Evolutionary conservation across 2,329 filamentous ascomycete genomes (phyloP).

Genomic region (Xylariaceae sp.): DNA sequence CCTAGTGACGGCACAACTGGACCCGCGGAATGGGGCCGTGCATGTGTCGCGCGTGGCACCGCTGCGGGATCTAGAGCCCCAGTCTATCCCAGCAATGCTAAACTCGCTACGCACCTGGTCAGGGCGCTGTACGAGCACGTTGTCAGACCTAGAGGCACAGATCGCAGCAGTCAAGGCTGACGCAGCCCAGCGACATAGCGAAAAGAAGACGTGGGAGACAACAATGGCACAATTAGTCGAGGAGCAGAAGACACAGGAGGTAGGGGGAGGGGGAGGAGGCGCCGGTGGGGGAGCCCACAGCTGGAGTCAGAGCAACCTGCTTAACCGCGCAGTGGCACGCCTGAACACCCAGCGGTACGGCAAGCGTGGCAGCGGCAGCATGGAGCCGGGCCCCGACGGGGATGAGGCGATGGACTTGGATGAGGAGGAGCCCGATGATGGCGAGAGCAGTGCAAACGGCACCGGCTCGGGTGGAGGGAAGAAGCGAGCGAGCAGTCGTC

Average conservation of each 20-base stretch:
- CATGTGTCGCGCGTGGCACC: slow-evolving; percentile 80
- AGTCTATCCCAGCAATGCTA: slow-evolving; percentile 70
- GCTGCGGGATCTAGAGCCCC: slow-evolving; percentile 80
- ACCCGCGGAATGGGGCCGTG: slow-evolving; percentile 74
- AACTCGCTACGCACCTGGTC: slow-evolving; percentile 74
- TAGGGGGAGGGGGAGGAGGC: no score
- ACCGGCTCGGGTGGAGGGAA: slow-evolving; percentile 45
- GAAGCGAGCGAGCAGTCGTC: slow-evolving; percentile 52
- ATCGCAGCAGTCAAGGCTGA: slow-evolving; percentile 66
- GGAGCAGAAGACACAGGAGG: slow-evolving; percentile 24
- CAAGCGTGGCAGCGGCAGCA: slow-evolving; percentile 39
- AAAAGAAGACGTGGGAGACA: slow-evolving; percentile 51
- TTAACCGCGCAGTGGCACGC: slow-evolving; percentile 30
- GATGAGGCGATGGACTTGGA: slow-evolving; percentile 61
- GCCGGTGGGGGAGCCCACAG: slow-evolving; percentile 25
- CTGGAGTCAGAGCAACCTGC: slow-evolving; percentile 30
- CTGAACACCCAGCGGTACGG: slow-evolving; percentile 33
- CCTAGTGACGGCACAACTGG: slow-evolving; percentile 79
- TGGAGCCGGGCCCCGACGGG: slow-evolving; percentile 41
- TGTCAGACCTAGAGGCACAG: slow-evolving; percentile 75
- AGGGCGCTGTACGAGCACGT: slow-evolving; percentile 72
- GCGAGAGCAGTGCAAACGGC: slow-evolving; percentile 45
- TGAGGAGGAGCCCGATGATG: slow-evolving; percentile 50
- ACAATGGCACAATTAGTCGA: slow-evolving; percentile 54
- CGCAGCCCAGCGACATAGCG: slow-evolving; percentile 56